Evolutionary conservation across 331 rosid genomes (phyloP).

Genomic region (Ulmus americana): DNA sequence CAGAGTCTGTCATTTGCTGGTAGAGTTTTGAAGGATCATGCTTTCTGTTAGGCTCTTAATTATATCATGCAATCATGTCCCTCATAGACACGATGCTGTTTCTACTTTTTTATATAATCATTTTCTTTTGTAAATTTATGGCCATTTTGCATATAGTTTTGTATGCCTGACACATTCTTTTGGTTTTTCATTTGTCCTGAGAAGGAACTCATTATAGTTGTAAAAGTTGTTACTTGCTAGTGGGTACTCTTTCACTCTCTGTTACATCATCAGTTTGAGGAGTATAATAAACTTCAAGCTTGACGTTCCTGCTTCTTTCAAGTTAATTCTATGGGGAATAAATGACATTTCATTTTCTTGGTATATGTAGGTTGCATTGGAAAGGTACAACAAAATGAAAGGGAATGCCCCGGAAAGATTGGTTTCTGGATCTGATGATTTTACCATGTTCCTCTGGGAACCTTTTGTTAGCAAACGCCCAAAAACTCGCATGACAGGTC

Average conservation of each 20-base stretch:
- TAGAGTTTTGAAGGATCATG: no score
- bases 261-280: not conserved
- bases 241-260: not conserved
- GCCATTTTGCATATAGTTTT: no score
- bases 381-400: constrained; percentile 76
- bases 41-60: not conserved
- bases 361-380: constrained; percentile 72
- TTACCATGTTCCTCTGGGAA: constrained; percentile 95
- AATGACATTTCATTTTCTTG: constrained; percentile 9
- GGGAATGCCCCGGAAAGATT: constrained; percentile 81
- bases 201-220: no score
- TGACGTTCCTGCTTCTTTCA: not conserved
- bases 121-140: no score
- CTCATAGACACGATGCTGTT: no score
- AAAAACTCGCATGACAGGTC: constrained; percentile 90
- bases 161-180: no score
- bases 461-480: constrained; percentile 81
- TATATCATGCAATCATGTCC: no score
- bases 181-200: no score
- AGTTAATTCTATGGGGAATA: not conserved
- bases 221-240: no score
- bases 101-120: no score
- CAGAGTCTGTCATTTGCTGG: not conserved
- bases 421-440: constrained; percentile 98
- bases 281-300: not conserved